A percentile compares a stretch with the other conserved stretches of the same genome.
phyloP scores from a whole-genome alignment of 176 grass and related monocot species.

The Aegilops tauschii region DNA sequence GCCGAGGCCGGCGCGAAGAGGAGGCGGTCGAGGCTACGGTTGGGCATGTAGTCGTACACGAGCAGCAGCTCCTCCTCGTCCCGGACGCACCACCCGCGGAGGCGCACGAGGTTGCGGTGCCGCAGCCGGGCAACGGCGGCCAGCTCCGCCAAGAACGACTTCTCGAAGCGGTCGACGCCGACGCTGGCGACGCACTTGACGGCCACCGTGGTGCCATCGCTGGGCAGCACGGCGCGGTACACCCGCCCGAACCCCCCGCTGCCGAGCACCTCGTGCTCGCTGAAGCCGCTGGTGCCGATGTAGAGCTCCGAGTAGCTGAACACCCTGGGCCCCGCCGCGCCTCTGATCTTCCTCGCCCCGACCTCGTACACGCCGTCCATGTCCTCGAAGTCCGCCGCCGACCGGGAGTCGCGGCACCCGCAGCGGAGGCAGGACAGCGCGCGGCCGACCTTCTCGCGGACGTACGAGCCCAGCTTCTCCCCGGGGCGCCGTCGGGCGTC shows the following conservation, averaged over 20 bases:
- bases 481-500: background rate
- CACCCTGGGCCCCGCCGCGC: conserved; percentile 48
- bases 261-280: conserved; percentile 64
- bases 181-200: conserved; percentile 74
- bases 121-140: conserved; percentile 71
- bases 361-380: conserved; percentile 37
- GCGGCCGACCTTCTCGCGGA: background rate
- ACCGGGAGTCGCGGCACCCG: background rate
- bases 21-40: conserved; percentile 83
- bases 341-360: background rate
- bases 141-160: conserved; percentile 83
- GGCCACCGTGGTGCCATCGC: conserved; percentile 73
- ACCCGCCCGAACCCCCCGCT: conserved; percentile 78
- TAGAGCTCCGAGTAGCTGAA: conserved; percentile 93
- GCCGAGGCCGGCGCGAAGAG: conserved; percentile 44
- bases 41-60: conserved; percentile 97
- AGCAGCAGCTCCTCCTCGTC: conserved; percentile 61
- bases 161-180: conserved; percentile 59
- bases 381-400: conserved; percentile 27
- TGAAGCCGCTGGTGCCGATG: conserved; percentile 79
- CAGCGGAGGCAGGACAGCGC: conserved; percentile 20
- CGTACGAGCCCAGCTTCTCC: background rate
- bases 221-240: conserved; percentile 74
- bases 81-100: conserved; percentile 81
- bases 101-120: conserved; percentile 77